Conservation (phyloP, 2,329 filamentous ascomycete genomes). For the Aureobasidium sp. region DNA sequence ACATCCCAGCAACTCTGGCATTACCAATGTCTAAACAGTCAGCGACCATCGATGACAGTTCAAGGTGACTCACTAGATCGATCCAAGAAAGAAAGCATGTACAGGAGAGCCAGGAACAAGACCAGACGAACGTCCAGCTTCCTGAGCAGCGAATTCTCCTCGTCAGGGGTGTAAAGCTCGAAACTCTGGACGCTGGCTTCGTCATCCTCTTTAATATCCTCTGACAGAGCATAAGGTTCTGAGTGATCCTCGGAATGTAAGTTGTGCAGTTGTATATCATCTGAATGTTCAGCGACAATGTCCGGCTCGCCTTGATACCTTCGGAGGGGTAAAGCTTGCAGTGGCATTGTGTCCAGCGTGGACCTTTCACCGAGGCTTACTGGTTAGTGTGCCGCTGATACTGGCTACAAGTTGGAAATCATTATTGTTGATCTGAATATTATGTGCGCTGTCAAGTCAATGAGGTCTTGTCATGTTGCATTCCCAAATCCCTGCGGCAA, state of each 20-base stretch:
- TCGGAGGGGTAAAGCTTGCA: not conserved
- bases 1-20: constrained; percentile 54
- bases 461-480: not conserved
- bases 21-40: constrained; percentile 39
- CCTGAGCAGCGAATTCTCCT: constrained; percentile 60
- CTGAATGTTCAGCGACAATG: not conserved
- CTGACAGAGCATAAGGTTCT: not conserved
- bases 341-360: not conserved
- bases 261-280: not conserved
- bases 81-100: constrained; percentile 79
- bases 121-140: constrained; percentile 75
- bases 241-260: not conserved
- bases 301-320: not conserved
- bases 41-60: constrained; percentile 2
- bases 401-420: too few relatives aligned
- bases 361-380: too few relatives aligned
- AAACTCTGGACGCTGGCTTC: not conserved
- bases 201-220: not conserved
- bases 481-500: not conserved
- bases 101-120: constrained; percentile 72
- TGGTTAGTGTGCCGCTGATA: too few relatives aligned
- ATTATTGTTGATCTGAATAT: too few relatives aligned
- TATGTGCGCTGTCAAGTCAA: too few relatives aligned
- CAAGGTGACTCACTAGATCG: constrained; percentile 59
- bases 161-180: constrained; percentile 55